phyloP scores from a whole-genome alignment of 345 rosid species.

The Sisymbrium irio region DNA sequence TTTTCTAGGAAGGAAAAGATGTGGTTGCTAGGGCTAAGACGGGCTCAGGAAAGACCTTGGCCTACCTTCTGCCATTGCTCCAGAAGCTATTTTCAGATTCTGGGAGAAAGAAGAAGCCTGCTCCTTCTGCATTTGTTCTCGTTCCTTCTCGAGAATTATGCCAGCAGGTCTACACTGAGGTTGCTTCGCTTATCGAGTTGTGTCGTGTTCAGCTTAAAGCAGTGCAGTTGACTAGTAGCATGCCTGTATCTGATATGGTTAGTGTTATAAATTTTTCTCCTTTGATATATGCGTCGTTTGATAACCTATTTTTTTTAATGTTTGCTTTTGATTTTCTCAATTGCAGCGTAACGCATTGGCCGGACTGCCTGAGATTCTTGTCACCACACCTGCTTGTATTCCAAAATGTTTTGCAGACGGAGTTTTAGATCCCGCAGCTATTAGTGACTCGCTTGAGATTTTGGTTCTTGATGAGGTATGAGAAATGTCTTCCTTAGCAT shows the following conservation, averaged over 20 bases:
- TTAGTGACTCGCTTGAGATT: slow-evolving; percentile 66
- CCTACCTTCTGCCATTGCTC: slow-evolving; percentile 80
- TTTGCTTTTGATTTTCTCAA: background rate
- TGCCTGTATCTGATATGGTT: slow-evolving; percentile 78
- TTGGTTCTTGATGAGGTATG: slow-evolving; percentile 94
- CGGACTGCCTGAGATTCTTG: slow-evolving; percentile 70
- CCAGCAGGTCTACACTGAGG: slow-evolving; percentile 81
- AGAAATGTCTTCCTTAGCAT: background rate
- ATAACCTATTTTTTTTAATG: too few species aligned
- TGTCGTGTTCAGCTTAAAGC: slow-evolving; percentile 80
- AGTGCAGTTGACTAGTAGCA: slow-evolving; percentile 65
- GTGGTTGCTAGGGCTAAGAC: slow-evolving; percentile 90
- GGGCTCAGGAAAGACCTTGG: slow-evolving; percentile 86
- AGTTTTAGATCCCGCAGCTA: slow-evolving; percentile 52
- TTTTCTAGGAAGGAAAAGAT: slow-evolving; percentile 85
- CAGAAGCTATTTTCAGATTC: slow-evolving; percentile 65
- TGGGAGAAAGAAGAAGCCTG: slow-evolving; percentile 47
- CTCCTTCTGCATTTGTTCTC: slow-evolving; percentile 72
- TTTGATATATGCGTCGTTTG: background rate
- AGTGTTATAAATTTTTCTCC: background rate
- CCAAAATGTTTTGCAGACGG: slow-evolving; percentile 75
- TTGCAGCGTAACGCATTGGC: slow-evolving; percentile 71
- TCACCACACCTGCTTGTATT: slow-evolving; percentile 81
- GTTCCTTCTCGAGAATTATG: slow-evolving; percentile 82
- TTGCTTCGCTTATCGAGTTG: slow-evolving; percentile 56